These are phyloP conservation scores for Coniochaeta pulveracea DNA, from an alignment of 2,329 filamentous ascomycete species.

Conservation along the genomic window DNA sequence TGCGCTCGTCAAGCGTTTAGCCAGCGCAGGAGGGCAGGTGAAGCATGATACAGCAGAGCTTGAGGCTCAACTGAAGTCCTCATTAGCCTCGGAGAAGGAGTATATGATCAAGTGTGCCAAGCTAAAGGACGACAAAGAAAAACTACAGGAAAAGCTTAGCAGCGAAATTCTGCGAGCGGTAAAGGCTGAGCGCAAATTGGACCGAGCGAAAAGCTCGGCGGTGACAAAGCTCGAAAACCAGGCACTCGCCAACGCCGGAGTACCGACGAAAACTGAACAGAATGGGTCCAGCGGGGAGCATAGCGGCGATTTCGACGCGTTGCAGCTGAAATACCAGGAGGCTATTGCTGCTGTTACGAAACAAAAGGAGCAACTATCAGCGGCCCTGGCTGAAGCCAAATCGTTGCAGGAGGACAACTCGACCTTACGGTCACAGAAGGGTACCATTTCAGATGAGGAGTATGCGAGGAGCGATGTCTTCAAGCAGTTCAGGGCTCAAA, in stretches of 20 bases:
- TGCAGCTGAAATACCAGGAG: conserved; percentile 69
- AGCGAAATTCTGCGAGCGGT: conserved; percentile 84
- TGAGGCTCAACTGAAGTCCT: conserved; percentile 61
- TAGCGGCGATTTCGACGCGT: conserved; percentile 39
- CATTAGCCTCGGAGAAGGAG: conserved; percentile 75
- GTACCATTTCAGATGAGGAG: conserved; percentile 78
- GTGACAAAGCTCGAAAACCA: conserved; percentile 89
- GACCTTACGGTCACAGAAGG: conserved; percentile 53
- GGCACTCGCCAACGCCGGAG: conserved; percentile 58
- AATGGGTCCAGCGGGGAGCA: conserved; percentile 35
- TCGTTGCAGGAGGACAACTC: conserved; percentile 68
- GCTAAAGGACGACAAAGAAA: conserved; percentile 67
- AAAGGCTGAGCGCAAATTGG: conserved; percentile 89
- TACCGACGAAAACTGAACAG: conserved; percentile 33
- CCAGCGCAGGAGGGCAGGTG: conserved; percentile 37
- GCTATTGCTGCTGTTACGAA: conserved; percentile 65
- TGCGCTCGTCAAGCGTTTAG: conserved; percentile 50
- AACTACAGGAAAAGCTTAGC: conserved; percentile 77
- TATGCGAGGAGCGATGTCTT: conserved; percentile 88
- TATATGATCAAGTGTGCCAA: conserved; percentile 67
- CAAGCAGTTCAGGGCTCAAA: conserved; percentile 79
- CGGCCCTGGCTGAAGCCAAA: conserved; percentile 67
- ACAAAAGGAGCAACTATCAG: conserved; percentile 80
- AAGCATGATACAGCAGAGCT: conserved; percentile 61
- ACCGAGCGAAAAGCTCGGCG: conserved; percentile 77